phyloP scores from a whole-genome alignment of 805 yeast genomes.

The Cyberlindnera euphorbiae region DNA sequence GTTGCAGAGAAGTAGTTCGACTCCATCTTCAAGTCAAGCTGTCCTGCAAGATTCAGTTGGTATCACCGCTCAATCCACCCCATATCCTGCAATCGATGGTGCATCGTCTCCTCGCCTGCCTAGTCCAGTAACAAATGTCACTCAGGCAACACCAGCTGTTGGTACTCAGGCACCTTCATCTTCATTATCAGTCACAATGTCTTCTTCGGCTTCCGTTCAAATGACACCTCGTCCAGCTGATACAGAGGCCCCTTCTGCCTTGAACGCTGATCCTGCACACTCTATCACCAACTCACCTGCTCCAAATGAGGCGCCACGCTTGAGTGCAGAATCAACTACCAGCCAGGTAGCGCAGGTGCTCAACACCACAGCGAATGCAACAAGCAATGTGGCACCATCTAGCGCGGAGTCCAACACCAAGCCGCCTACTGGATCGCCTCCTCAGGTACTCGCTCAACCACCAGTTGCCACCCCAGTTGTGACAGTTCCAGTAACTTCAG shows the following conservation, averaged over 20 bases:
- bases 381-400: too few relatives aligned
- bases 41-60: background rate
- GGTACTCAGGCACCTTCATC: background rate
- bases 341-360: background rate
- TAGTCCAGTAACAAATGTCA: too few relatives aligned
- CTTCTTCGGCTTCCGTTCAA: background rate
- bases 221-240: background rate
- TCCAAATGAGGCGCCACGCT: background rate
- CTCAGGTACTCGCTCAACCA: too few relatives aligned
- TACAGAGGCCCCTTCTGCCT: background rate
- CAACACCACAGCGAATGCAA: too few relatives aligned
- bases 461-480: too few relatives aligned
- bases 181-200: background rate
- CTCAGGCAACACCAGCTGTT: too few relatives aligned
- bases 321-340: background rate
- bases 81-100: background rate
- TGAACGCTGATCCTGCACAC: background rate
- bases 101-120: too few relatives aligned
- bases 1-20: too few relatives aligned
- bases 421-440: too few relatives aligned
- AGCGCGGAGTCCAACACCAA: too few relatives aligned
- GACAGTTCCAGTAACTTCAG: too few relatives aligned
- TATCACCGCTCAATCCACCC: constrained; percentile 6
- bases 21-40: background rate
- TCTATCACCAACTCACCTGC: background rate